Evolutionary conservation across 164 flowering plant species (phyloP).

Genomic region (Macadamia tetraphylla): DNA sequence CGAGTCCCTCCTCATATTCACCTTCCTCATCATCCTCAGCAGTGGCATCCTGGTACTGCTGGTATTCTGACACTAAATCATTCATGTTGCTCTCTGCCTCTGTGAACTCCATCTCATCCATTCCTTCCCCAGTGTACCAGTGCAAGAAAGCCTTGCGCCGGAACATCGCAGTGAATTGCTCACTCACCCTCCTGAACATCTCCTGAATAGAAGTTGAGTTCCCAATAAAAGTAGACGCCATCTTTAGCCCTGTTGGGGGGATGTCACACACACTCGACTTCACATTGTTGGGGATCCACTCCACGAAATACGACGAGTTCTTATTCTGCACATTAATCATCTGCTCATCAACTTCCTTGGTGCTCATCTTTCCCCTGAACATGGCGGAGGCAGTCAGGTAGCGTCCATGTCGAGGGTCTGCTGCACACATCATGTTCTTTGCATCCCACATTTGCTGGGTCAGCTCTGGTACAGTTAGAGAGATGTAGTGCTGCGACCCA

Average conservation of each 20-base stretch:
- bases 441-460: constrained; percentile 18
- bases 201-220: neutral
- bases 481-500: constrained; percentile 23
- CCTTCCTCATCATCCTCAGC: constrained; percentile 19
- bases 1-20: constrained; percentile 13
- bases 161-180: constrained; percentile 15
- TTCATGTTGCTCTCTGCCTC: too few species aligned
- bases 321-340: too few species aligned
- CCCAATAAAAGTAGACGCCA: constrained; percentile 8
- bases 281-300: constrained; percentile 21
- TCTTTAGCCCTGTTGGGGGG: constrained; percentile 1
- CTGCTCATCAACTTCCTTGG: too few species aligned
- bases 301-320: too few species aligned
- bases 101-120: too few species aligned
- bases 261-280: constrained; percentile 21
- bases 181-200: constrained; percentile 10
- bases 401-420: too few species aligned
- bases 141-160: constrained; percentile 17
- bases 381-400: constrained; percentile 17
- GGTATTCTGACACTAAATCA: too few species aligned
- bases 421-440: too few species aligned
- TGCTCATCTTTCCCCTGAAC: constrained; percentile 15
- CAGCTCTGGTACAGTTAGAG: constrained; percentile 20
- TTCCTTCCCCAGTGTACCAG: too few species aligned
- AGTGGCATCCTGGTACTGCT: constrained; percentile 21